These are phyloP conservation scores for Carallia brachiata DNA, from an alignment of 345 rosid species.

Conservation along the genomic window DNA sequence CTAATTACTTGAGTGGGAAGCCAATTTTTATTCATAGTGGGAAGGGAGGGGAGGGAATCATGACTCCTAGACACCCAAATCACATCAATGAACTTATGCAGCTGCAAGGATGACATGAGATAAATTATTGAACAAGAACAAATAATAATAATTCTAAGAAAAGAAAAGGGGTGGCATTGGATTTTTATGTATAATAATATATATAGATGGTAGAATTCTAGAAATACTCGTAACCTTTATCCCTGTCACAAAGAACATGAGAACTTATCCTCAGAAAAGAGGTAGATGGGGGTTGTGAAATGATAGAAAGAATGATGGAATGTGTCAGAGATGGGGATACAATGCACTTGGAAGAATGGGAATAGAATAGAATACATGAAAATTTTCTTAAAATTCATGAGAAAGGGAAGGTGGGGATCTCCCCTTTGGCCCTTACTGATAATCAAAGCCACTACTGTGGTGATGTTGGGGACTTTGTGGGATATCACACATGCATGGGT, in stretches of 20 bases:
- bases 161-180: not conserved
- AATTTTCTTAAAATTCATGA: slow-evolving; percentile 29
- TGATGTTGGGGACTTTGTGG: slow-evolving; percentile 70
- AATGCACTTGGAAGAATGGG: slow-evolving; percentile 50
- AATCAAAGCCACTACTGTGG: slow-evolving; percentile 35
- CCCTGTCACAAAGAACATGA: slow-evolving; percentile 66
- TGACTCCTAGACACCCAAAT: no score
- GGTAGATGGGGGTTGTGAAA: slow-evolving; percentile 19
- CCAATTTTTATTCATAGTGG: no score
- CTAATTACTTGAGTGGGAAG: no score
- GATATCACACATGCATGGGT: slow-evolving; percentile 53
- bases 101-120: no score
- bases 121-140: not conserved
- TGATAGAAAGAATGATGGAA: slow-evolving; percentile 42
- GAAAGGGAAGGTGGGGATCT: slow-evolving; percentile 3
- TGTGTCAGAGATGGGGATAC: slow-evolving; percentile 62
- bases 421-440: slow-evolving; percentile 14
- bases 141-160: not conserved
- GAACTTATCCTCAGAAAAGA: slow-evolving; percentile 52
- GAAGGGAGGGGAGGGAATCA: no score
- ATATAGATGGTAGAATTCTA: not conserved
- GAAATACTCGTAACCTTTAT: slow-evolving; percentile 12
- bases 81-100: no score
- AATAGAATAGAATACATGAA: slow-evolving; percentile 32
- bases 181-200: not conserved